phyloP scores from a whole-genome alignment of 2,329 filamentous ascomycete species.

The Periconia digitata region DNA sequence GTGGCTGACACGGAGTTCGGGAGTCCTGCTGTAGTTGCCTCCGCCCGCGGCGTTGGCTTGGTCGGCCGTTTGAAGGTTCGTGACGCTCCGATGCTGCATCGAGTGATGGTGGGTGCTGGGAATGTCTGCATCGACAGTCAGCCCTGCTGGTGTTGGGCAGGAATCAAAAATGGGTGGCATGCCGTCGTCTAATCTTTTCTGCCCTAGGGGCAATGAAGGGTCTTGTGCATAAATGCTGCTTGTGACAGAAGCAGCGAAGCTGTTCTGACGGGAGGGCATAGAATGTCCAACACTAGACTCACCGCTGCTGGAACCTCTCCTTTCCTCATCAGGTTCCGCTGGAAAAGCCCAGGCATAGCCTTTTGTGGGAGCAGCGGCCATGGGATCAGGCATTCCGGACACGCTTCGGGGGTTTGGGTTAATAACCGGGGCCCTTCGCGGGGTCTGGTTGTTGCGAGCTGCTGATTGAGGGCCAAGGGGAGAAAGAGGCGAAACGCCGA shows the following conservation, averaged over 20 bases:
- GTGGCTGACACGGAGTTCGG: slow-evolving; percentile 79
- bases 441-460: slow-evolving; percentile 41
- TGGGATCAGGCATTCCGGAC: slow-evolving; percentile 64
- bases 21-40: slow-evolving; percentile 80
- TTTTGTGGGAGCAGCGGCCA: slow-evolving; percentile 75
- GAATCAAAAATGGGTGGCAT: slow-evolving; percentile 22
- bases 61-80: slow-evolving; percentile 64
- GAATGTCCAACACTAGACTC: slow-evolving; percentile 53
- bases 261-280: slow-evolving; percentile 70
- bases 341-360: slow-evolving; percentile 85
- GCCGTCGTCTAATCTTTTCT: slow-evolving; percentile 70
- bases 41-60: slow-evolving; percentile 56
- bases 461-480: slow-evolving; percentile 42
- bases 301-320: slow-evolving; percentile 51
- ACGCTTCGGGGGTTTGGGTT: slow-evolving; percentile 65
- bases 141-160: slow-evolving; percentile 6
- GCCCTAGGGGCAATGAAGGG: slow-evolving; percentile 70
- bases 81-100: slow-evolving; percentile 72
- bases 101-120: slow-evolving; percentile 69
- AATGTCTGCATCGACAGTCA: slow-evolving; percentile 39
- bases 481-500: slow-evolving; percentile 49
- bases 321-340: slow-evolving; percentile 58
- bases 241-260: slow-evolving; percentile 74
- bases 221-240: slow-evolving; percentile 79
- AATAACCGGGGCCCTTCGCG: slow-evolving; percentile 71